Base-by-base conservation (phyloP, 164 flowering plant species). In the Buxus sempervirens region DNA sequence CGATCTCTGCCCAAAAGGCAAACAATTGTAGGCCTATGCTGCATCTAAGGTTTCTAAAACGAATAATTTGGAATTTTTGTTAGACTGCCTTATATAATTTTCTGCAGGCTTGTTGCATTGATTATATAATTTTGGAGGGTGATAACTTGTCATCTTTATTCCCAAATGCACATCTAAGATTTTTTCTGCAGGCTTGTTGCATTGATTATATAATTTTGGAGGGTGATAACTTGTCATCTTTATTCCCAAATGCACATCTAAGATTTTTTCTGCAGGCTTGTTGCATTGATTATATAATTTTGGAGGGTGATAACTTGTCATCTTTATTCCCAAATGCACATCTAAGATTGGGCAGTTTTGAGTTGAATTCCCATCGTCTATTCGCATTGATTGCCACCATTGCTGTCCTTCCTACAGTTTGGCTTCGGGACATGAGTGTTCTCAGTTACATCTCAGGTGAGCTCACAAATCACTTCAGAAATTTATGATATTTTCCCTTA, bases 121-220 rank as follows among this genome's bases (percentile, higher is more conserved):
- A 93, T 61, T 91, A 90, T 65, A 89, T 96, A 70, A 96, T 93
- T 68, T 69, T 96, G 85, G 99, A 96, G 86, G 73, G 97, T 62
- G 99, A 96, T 69, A 96, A 96, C 76, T 74, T 96, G 49, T 87
- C 98, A 25, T 81, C 97, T 23, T 64, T 96, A 64, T 96, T 93
- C 77, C 99, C 99, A 55, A 89, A 89, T 81, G 95, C 96, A 19
- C 89, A 85, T 68, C 19, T 93, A 66, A 86, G 38, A 32, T 32
- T 7, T 26, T 58, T 19, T 4, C 21, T 25, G 75, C 89, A 95
- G 98, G 92, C 98, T 48, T 88, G 88, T 74, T 96, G 98, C 57
- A 89, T 92, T 22, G 99, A 93, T 61, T 91, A 90, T 65, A 89
- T 96, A 70, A 96, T 93, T 68, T 69, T 96, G 85, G 99, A 96